phyloP scores from a whole-genome alignment of 768 basidiomycete species.

The Kwoniella pini region DNA sequence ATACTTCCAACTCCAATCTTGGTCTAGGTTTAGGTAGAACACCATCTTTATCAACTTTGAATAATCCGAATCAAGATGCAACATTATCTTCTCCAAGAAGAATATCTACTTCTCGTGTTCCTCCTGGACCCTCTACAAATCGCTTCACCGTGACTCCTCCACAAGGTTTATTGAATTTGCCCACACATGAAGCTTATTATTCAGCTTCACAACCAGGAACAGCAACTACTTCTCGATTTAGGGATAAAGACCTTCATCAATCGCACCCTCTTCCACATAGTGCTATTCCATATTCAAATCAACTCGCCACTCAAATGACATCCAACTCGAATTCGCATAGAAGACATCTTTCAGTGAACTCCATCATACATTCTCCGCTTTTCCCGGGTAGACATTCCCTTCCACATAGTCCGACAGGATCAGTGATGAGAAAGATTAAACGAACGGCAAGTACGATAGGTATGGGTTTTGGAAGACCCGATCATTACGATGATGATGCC shows the following conservation, averaged over 20 bases:
- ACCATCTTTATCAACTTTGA: background rate
- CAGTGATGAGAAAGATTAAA: constrained; percentile 31
- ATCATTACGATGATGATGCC: constrained; percentile 23
- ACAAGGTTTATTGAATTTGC: constrained; percentile 22
- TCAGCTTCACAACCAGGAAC: constrained; percentile 35
- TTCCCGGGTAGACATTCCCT: constrained; percentile 1
- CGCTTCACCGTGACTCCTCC: constrained; percentile 9
- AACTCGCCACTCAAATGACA: too few relatives aligned
- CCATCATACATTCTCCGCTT: constrained; percentile 18
- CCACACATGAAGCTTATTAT: constrained; percentile 43
- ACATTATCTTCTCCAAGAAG: constrained; percentile 37
- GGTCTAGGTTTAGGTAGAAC: constrained; percentile 21
- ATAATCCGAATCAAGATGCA: constrained; percentile 21
- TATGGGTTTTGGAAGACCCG: constrained; percentile 31
- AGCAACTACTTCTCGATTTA: constrained; percentile 36
- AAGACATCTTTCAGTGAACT: constrained; percentile 20
- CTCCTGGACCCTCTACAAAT: background rate
- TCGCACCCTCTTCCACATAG: background rate
- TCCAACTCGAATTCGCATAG: constrained; percentile 23
- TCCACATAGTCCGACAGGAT: constrained; percentile 23
- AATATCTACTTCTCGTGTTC: constrained; percentile 33
- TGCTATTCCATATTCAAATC: background rate
- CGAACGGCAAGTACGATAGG: constrained; percentile 44
- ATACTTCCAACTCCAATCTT: background rate
- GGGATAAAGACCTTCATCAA: constrained; percentile 14